Percentiles rank a stretch among this genome's conserved stretches.
Evolutionary conservation across 805 yeast species (phyloP).

Genomic region (Wickerhamomyces subpelliculosus): DNA sequence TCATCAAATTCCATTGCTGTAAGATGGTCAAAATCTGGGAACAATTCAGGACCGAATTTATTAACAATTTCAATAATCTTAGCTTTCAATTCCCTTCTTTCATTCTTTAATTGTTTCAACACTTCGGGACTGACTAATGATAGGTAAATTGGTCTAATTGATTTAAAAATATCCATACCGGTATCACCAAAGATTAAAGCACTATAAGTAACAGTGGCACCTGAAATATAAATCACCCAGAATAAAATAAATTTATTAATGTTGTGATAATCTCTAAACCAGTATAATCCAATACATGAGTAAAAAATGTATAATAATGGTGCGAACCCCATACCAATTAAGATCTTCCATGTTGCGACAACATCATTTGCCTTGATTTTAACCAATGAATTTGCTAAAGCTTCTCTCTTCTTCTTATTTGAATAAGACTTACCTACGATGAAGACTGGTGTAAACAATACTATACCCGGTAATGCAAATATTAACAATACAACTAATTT

Average conservation of each 20-base stretch:
- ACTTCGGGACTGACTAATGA: conserved; percentile 54
- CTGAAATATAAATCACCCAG: conserved; percentile 55
- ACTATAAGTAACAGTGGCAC: conserved; percentile 76
- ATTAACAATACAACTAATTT: conserved; percentile 50
- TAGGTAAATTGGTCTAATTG: conserved; percentile 72
- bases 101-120: conserved; percentile 49
- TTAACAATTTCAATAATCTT: conserved; percentile 78
- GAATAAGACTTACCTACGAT: conserved; percentile 71
- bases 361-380: conserved; percentile 91
- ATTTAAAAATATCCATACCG: conserved; percentile 83
- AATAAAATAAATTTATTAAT: conserved; percentile 22
- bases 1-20: conserved; percentile 21
- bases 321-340: conserved; percentile 82
- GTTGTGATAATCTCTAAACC: conserved; percentile 27
- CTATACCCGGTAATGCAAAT: conserved; percentile 81
- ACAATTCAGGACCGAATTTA: conserved; percentile 74
- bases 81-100: conserved; percentile 55
- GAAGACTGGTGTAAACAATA: conserved; percentile 85
- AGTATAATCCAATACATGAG: conserved; percentile 49
- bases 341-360: conserved; percentile 93
- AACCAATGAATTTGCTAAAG: conserved; percentile 81
- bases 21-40: conserved; percentile 69
- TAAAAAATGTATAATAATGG: conserved; percentile 81
- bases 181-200: conserved; percentile 89
- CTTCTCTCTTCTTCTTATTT: conserved; percentile 62